phyloP scores from a whole-genome alignment of 352 stramenopile genomes.

The Phytophthora uliginosa region DNA sequence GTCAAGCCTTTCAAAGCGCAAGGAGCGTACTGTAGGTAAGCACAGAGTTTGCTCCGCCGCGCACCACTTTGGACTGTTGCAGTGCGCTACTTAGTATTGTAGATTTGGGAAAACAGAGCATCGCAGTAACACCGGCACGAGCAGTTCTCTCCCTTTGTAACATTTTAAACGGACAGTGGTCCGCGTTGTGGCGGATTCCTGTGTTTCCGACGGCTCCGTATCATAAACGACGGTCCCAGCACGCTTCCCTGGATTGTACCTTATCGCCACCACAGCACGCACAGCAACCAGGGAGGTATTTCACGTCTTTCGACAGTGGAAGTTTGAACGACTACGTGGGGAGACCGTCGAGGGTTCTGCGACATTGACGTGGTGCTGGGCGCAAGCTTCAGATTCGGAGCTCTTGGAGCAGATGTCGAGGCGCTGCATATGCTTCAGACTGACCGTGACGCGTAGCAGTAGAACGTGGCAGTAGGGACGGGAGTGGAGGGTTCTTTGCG shows the following conservation, averaged over 20 bases:
- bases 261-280: not conserved
- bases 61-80: too few relatives aligned
- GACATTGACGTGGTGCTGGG: too few relatives aligned
- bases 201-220: constrained; percentile 4
- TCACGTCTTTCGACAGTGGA: constrained; percentile 22
- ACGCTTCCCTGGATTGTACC: too few relatives aligned
- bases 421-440: too few relatives aligned
- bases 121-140: not conserved
- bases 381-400: too few relatives aligned
- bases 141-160: not conserved
- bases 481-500: constrained; percentile 1
- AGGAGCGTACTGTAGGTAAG: not conserved
- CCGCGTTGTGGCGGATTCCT: constrained; percentile 15
- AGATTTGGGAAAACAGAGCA: not conserved
- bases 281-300: too few relatives aligned
- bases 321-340: not conserved
- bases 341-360: constrained; percentile 15
- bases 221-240: not conserved
- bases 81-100: too few relatives aligned
- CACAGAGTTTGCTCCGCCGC: too few relatives aligned
- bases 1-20: not conserved
- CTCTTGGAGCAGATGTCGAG: too few relatives aligned
- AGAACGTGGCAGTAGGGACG: too few relatives aligned
- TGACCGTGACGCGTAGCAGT: too few relatives aligned
- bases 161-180: constrained; percentile 23